phyloP scores from a whole-genome alignment of 768 basidiomycete species.

The Panellus pusillus region DNA sequence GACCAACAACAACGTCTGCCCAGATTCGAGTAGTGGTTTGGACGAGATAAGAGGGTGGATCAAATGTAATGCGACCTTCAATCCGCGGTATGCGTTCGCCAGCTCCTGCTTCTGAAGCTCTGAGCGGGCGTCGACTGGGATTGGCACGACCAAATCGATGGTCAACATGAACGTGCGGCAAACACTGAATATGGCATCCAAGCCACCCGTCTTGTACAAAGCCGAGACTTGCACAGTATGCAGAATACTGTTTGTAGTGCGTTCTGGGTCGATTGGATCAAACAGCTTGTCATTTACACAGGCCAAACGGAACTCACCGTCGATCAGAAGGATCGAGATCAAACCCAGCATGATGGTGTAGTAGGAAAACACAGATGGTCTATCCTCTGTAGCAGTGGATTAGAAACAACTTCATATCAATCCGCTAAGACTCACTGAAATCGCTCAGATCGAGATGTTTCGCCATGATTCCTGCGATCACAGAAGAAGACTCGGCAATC shows the following conservation, averaged over 20 bases:
- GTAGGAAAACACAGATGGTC: constrained; percentile 42
- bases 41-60: constrained; percentile 75
- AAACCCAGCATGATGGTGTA: constrained; percentile 49
- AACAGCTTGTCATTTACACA: too few relatives aligned
- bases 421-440: constrained; percentile 47
- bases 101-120: constrained; percentile 62
- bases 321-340: constrained; percentile 45
- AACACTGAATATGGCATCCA: constrained; percentile 63
- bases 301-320: constrained; percentile 35
- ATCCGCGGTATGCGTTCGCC: constrained; percentile 72
- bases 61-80: constrained; percentile 80
- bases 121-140: constrained; percentile 57
- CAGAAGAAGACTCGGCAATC: constrained; percentile 64
- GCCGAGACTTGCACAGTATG: constrained; percentile 81
- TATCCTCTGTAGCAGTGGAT: constrained; percentile 26
- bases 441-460: constrained; percentile 60
- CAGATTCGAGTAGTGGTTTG: constrained; percentile 80
- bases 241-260: constrained; percentile 67
- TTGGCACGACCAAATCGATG: constrained; percentile 53
- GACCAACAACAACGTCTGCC: constrained; percentile 71
- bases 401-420: constrained; percentile 14
- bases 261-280: constrained; percentile 48
- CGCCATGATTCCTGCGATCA: constrained; percentile 72
- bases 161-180: constrained; percentile 53
- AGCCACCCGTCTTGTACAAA: constrained; percentile 70